Conservation (phyloP, 1,139 yeast genomes). For the Torulaspora globosa region DNA sequence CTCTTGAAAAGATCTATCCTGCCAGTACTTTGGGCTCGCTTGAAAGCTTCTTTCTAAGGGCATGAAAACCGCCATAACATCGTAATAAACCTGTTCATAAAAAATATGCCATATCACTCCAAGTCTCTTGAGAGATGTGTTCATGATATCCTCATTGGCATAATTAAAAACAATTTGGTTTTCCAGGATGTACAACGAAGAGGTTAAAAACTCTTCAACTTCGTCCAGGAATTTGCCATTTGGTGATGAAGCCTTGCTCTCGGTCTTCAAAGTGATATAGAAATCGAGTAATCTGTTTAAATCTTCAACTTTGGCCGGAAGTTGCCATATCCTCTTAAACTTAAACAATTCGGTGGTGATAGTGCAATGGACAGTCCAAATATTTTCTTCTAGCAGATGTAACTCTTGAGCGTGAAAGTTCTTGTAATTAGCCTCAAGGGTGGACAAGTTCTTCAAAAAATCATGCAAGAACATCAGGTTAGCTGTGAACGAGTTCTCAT, state of each 20-base stretch:
- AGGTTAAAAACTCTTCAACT: conserved; percentile 45
- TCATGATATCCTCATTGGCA: conserved; percentile 31
- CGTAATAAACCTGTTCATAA: conserved; percentile 50
- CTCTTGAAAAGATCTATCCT: conserved; percentile 35
- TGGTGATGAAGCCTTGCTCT: conserved; percentile 27
- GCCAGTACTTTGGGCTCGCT: conserved; percentile 22
- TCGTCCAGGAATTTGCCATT: conserved; percentile 40
- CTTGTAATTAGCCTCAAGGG: conserved; percentile 34
- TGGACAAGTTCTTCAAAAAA: conserved; percentile 32
- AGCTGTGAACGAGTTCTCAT: conserved; percentile 22
- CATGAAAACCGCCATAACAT: conserved; percentile 54
- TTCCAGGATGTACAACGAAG: conserved; percentile 45
- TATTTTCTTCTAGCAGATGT: conserved; percentile 32
- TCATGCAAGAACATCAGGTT: conserved; percentile 32
- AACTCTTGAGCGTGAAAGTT: conserved; percentile 32
- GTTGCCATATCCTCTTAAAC: conserved; percentile 32
- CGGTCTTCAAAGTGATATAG: conserved; percentile 28
- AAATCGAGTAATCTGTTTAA: conserved; percentile 38
- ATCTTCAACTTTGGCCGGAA: conserved; percentile 40
- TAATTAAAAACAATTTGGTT: conserved; percentile 37
- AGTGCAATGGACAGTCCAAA: conserved; percentile 36
- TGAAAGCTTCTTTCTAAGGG: conserved; percentile 47
- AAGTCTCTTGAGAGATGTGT: conserved; percentile 38
- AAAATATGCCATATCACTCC: conserved; percentile 53
- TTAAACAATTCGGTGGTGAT: conserved; percentile 32